Evolutionary conservation across 345 rosid species (phyloP).

Genomic region (Hibiscus mutabilis): DNA sequence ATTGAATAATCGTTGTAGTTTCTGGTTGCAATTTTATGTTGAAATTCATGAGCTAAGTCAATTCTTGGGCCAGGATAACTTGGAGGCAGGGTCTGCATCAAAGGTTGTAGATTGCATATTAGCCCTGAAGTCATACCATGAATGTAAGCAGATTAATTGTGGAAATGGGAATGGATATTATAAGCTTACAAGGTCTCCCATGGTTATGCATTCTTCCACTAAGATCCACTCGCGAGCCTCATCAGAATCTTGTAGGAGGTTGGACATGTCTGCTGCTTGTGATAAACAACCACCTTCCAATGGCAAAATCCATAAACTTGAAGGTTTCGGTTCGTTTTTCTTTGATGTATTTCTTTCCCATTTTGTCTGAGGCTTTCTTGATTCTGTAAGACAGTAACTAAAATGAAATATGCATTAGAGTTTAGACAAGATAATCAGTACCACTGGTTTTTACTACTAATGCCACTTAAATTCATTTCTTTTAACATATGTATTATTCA

Average conservation of each 20-base stretch:
- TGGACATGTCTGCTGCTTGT: constrained; percentile 40
- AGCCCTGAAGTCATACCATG: constrained; percentile 66
- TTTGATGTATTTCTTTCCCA: background rate
- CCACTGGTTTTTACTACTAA: background rate
- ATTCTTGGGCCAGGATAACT: constrained; percentile 40
- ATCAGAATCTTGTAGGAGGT: constrained; percentile 48
- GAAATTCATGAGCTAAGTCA: constrained; percentile 9
- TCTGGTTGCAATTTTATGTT: background rate
- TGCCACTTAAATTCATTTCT: background rate
- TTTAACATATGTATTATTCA: background rate
- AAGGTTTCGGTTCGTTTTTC: constrained; percentile 33
- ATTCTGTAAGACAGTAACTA: background rate
- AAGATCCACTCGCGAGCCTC: constrained; percentile 24
- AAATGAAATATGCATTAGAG: background rate
- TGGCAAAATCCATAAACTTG: constrained; percentile 33
- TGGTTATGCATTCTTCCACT: constrained; percentile 41
- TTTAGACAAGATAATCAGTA: background rate
- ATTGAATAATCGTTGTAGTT: background rate
- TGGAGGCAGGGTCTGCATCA: constrained; percentile 69
- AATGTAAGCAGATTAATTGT: constrained; percentile 46
- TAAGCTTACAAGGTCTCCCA: constrained; percentile 58
- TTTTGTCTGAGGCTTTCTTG: background rate
- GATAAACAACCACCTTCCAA: constrained; percentile 30
- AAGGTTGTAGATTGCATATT: constrained; percentile 86
- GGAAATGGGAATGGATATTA: constrained; percentile 51